phyloP scores from a whole-genome alignment of 106 monocot genomes.

The Acorus gramineus region DNA sequence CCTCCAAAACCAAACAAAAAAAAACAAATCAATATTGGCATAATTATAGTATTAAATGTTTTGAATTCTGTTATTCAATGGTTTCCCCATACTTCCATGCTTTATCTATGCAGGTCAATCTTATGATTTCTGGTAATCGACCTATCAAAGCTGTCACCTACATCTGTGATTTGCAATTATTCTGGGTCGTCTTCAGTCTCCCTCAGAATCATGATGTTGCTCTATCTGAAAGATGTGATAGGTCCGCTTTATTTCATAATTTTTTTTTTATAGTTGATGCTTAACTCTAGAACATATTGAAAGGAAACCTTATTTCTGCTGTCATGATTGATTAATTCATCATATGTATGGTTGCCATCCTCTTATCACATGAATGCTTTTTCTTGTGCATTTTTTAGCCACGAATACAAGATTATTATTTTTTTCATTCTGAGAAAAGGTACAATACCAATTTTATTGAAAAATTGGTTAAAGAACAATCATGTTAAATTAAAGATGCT shows the following conservation, averaged over 20 bases:
- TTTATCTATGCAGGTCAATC: conserved; percentile 50
- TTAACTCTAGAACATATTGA: too few relatives aligned
- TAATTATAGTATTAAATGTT: background rate
- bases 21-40: background rate
- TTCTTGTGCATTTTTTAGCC: too few relatives aligned
- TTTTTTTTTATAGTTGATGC: too few relatives aligned
- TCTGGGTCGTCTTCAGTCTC: conserved; percentile 65
- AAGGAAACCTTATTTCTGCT: too few relatives aligned
- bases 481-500: too few relatives aligned
- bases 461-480: too few relatives aligned
- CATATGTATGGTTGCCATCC: too few relatives aligned
- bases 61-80: background rate
- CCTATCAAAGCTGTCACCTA: conserved; percentile 69
- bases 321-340: too few relatives aligned
- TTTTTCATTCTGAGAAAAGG: too few relatives aligned
- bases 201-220: conserved; percentile 45
- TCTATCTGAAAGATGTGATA: conserved; percentile 39
- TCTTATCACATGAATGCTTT: too few relatives aligned
- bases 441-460: too few relatives aligned
- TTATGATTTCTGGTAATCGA: conserved; percentile 75
- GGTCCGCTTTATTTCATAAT: conserved; percentile 21
- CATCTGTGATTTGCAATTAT: conserved; percentile 66
- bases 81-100: background rate
- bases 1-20: background rate
- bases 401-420: too few relatives aligned